A percentile compares a stretch with the other conserved stretches of the same genome.
phyloP scores from a whole-genome alignment of 2,329 filamentous ascomycete species.

The Verruconis gallopava region DNA sequence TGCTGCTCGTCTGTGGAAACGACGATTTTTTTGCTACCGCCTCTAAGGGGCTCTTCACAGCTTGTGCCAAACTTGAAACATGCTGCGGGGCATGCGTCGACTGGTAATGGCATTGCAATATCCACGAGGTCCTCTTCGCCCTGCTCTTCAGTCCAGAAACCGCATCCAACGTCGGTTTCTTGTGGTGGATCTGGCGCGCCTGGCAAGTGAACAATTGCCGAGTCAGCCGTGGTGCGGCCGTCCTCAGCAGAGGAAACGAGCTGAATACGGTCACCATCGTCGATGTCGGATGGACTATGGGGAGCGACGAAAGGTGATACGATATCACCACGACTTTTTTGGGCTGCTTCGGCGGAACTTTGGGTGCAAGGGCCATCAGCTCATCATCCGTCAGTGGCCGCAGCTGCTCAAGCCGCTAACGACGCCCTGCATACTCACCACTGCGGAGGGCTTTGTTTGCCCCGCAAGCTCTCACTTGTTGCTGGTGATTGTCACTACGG shows the following conservation, averaged over 20 bases:
- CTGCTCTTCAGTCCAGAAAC: conserved; percentile 12
- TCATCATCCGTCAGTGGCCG: too few relatives aligned
- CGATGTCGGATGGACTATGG: not conserved
- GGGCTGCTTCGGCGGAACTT: too few relatives aligned
- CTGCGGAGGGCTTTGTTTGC: too few relatives aligned
- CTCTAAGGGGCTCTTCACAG: not conserved
- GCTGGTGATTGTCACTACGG: too few relatives aligned
- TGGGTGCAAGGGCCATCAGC: too few relatives aligned
- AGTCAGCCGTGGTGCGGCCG: conserved; percentile 24
- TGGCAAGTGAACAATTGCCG: conserved; percentile 23
- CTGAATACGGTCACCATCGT: conserved; percentile 20
- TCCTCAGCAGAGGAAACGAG: conserved; percentile 24
- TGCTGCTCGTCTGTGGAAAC: conserved; percentile 52
- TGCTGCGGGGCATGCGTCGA: conserved; percentile 7
- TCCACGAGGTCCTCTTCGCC: conserved; percentile 14
- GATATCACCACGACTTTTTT: too few relatives aligned
- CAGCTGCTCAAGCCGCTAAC: too few relatives aligned
- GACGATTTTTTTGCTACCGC: not conserved
- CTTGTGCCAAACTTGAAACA: not conserved
- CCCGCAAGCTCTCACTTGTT: too few relatives aligned
- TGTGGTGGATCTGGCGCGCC: conserved; percentile 14
- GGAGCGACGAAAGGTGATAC: not conserved
- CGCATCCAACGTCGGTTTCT: not conserved
- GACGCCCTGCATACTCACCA: too few relatives aligned
- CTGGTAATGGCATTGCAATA: conserved; percentile 3